These are phyloP conservation scores for Agrocybe pediades DNA, from an alignment of 768 basidiomycete genomes.

Conservation along the genomic window DNA sequence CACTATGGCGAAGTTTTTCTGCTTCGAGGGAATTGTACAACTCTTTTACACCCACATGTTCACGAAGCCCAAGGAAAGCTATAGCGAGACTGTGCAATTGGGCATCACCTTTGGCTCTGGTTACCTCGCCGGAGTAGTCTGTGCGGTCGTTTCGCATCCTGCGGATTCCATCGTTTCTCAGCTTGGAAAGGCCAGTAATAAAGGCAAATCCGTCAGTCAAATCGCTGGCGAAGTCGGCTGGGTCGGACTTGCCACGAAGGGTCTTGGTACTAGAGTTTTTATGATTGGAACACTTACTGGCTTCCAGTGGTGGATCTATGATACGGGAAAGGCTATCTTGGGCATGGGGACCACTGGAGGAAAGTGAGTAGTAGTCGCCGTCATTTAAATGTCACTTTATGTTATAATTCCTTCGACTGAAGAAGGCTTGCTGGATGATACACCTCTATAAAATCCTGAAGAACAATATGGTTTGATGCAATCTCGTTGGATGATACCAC, in stretches of 20 bases:
- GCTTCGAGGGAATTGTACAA: slow-evolving; percentile 87
- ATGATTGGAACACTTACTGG: slow-evolving; percentile 77
- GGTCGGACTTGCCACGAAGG: slow-evolving; percentile 71
- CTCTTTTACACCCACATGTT: slow-evolving; percentile 90
- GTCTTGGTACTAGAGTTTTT: slow-evolving; percentile 83
- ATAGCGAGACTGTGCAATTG: slow-evolving; percentile 83
- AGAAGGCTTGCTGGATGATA: no score
- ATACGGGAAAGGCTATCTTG: slow-evolving; percentile 81
- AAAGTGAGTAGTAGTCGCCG: slow-evolving; percentile 54
- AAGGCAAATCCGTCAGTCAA: slow-evolving; percentile 72
- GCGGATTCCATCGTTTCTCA: slow-evolving; percentile 92
- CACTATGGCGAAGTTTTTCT: slow-evolving; percentile 99
- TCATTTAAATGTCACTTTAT: no score
- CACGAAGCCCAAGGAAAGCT: slow-evolving; percentile 73
- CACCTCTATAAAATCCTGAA: no score
- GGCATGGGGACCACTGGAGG: slow-evolving; percentile 88
- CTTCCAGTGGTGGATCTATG: slow-evolving; percentile 96
- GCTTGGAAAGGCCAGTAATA: slow-evolving; percentile 88
- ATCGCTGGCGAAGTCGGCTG: slow-evolving; percentile 76
- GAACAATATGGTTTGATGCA: no score
- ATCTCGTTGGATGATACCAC: no score
- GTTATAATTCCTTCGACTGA: no score
- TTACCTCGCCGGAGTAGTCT: slow-evolving; percentile 94
- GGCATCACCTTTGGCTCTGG: slow-evolving; percentile 88
- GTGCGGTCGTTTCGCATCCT: slow-evolving; percentile 94